phyloP scores from a whole-genome alignment of 2,329 filamentous ascomycete species.

The Erysiphe pulchra region DNA sequence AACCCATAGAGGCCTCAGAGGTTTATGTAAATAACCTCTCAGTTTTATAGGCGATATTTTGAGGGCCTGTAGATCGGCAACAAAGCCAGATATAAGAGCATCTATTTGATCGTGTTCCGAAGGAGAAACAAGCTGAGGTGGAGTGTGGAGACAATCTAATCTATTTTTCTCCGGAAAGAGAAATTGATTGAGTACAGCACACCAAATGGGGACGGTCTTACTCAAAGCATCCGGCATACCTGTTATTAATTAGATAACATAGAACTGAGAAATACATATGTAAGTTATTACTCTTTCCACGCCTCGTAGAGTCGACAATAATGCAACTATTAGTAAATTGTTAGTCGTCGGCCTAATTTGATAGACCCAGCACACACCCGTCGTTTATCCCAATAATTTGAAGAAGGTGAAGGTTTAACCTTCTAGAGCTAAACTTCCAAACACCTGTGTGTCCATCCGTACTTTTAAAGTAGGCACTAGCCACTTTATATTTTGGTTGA shows the following conservation, averaged over 20 bases:
- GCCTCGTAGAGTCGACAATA: slow-evolving; percentile 75
- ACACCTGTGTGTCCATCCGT: slow-evolving; percentile 82
- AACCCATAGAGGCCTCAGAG: slow-evolving; percentile 56
- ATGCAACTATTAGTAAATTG: slow-evolving; percentile 28
- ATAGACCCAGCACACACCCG: slow-evolving; percentile 24
- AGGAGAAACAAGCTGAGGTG: slow-evolving; percentile 41
- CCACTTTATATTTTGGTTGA: slow-evolving; percentile 31
- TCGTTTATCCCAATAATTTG: slow-evolving; percentile 36
- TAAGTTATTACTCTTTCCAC: slow-evolving; percentile 45
- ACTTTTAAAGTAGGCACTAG: slow-evolving; percentile 86
- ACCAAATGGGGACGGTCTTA: slow-evolving; percentile 90
- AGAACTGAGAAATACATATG: not conserved
- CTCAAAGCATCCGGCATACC: slow-evolving; percentile 83
- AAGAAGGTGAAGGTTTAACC: slow-evolving; percentile 65
- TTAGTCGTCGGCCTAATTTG: not conserved
- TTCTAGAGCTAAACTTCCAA: slow-evolving; percentile 69
- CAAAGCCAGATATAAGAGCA: slow-evolving; percentile 26
- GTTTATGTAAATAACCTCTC: slow-evolving; percentile 33
- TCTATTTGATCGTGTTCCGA: slow-evolving; percentile 60
- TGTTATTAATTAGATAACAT: slow-evolving; percentile 12
- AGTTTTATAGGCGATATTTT: slow-evolving; percentile 30
- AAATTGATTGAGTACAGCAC: slow-evolving; percentile 54
- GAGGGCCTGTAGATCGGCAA: slow-evolving; percentile 27
- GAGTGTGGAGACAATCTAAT: slow-evolving; percentile 35
- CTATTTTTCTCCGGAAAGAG: slow-evolving; percentile 36